Evolutionary conservation across 2,329 filamentous ascomycete species (phyloP).

Genomic region (Helotiales sp.): DNA sequence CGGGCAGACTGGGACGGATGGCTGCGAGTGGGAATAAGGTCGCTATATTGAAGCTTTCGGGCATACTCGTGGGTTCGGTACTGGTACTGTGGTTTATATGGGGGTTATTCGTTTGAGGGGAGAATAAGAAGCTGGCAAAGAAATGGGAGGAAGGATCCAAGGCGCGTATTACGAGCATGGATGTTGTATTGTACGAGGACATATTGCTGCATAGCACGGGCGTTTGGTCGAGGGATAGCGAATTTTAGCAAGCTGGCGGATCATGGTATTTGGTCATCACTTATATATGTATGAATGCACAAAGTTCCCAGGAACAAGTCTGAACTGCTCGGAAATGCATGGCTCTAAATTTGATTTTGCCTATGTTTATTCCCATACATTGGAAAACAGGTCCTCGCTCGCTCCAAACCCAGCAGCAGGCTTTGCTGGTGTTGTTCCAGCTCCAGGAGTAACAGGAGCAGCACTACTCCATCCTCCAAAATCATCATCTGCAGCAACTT

Average conservation of each 20-base stretch:
- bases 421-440: conserved; percentile 48
- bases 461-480: conserved; percentile 93
- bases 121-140: background rate
- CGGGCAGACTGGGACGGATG: conserved; percentile 82
- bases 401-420: conserved; percentile 60
- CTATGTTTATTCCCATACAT: conserved; percentile 76
- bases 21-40: conserved; percentile 87
- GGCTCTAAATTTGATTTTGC: background rate
- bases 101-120: conserved; percentile 32
- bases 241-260: background rate
- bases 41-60: conserved; percentile 85
- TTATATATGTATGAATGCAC: background rate
- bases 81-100: conserved; percentile 67
- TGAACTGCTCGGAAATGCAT: background rate
- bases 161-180: conserved; percentile 6
- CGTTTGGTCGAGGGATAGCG: conserved; percentile 22
- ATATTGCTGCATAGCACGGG: conserved; percentile 34
- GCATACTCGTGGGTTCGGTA: conserved; percentile 72
- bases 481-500: conserved; percentile 86
- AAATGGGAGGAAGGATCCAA: background rate
- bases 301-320: conserved; percentile 3
- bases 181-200: conserved; percentile 29
- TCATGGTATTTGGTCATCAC: background rate
- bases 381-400: conserved; percentile 88
- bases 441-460: conserved; percentile 51